Base-by-base conservation (phyloP, 805 yeast genomes). In the Candida ficus region DNA sequence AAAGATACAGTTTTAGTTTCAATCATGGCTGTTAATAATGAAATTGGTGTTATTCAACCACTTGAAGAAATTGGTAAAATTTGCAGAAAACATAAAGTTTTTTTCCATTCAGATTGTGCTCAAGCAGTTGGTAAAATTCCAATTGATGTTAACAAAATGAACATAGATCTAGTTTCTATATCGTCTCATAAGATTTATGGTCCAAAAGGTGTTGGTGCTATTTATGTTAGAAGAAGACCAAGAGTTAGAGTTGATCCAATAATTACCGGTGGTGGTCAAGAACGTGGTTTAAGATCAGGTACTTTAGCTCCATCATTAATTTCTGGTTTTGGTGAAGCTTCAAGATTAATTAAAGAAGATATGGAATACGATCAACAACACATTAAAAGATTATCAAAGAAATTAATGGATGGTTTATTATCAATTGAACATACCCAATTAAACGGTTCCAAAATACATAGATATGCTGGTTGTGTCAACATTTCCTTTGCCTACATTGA, bases 201-300 rank as follows among this genome's bases (percentile, higher is more conserved):
- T 6, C 99, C 99, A 52, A 93, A 83, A 77, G 99, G 99, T 47
- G 77, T 89, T 45, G 99, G 99, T 56, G 99, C 99, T 9, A 72
- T 90, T 52, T 93, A 75, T 58, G 91, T 93, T 29, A 81, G 99
- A 68, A 85, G 99, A 74, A 83, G 99, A 66, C 99, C 99, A 47
- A 82, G 99, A 67, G 99, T 93, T 37, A 84, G 99, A 75, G 62
- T 93, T 46, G 97, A 90, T 49, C 96, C 99, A 18, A 71, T 93
- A 41, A 85, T 93, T 52, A 83, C 89, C 45, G 99, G 99, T 50
- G 99, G 99, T 67, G 99, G 99, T 39, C 99, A 93, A 69, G 99
- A 93, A 69, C 83, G 99, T 70, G 99, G 99, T 44, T 71, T 93
- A 56, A 77, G 99, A 67, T 85, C 96, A 5, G 99, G 99, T 46